Conservation (phyloP, 306 rosid genomes). For the Glycyrrhiza uralensis region DNA sequence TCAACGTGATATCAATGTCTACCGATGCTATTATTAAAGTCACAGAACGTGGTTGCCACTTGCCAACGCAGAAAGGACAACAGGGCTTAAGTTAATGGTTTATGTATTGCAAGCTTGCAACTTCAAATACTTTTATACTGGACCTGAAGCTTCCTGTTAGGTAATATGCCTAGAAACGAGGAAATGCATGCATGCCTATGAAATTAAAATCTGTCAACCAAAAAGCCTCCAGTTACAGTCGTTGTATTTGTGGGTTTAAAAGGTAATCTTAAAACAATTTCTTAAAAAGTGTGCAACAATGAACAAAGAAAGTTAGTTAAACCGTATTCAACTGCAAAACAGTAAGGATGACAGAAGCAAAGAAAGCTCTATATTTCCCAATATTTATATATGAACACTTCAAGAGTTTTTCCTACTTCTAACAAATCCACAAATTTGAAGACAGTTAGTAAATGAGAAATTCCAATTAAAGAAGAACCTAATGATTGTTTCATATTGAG, state of each 20-base stretch:
- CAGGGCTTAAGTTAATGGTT: neutral
- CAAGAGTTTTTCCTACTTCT: slow-evolving; percentile 5
- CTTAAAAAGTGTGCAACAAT: neutral
- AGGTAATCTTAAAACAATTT: neutral
- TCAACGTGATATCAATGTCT: neutral
- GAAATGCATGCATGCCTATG: neutral
- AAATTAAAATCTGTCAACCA: neutral
- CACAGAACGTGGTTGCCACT: neutral
- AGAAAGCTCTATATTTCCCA: slow-evolving; percentile 17
- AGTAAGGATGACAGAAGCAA: slow-evolving; percentile 1
- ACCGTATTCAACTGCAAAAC: slow-evolving; percentile 15
- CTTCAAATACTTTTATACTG: neutral
- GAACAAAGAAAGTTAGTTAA: neutral
- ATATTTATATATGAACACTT: slow-evolving; percentile 14
- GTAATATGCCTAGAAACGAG: neutral
- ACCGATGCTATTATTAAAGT: neutral
- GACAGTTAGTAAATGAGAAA: slow-evolving; percentile 23
- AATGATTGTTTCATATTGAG: slow-evolving; percentile 41
- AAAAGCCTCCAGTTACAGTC: neutral
- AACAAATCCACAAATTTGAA: slow-evolving; percentile 19
- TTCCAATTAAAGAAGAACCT: slow-evolving; percentile 1
- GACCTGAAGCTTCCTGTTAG: neutral
- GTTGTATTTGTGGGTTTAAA: neutral
- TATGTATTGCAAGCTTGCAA: neutral
- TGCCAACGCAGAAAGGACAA: neutral